Evolutionary conservation across 176 grass and related monocot species (phyloP).

Genomic region (Saccharum officinarum): DNA sequence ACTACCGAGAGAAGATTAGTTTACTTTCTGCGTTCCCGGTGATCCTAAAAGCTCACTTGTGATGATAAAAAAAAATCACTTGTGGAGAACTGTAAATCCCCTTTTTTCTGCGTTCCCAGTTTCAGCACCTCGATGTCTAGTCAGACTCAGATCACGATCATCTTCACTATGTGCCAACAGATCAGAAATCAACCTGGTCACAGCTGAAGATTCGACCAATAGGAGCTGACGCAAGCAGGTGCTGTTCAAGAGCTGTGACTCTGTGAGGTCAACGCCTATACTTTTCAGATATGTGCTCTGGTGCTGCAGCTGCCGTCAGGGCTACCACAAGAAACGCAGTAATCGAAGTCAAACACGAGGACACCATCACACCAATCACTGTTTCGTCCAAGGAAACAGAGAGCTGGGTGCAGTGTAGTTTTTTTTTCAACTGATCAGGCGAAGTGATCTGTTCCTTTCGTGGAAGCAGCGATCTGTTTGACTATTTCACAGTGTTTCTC

Average conservation of each 20-base stretch:
- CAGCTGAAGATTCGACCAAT: neutral
- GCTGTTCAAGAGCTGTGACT: neutral
- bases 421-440: too few species aligned
- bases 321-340: neutral
- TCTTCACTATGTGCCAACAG: neutral
- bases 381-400: slow-evolving; percentile 14
- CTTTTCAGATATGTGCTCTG: neutral
- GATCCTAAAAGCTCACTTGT: too few species aligned
- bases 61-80: too few species aligned
- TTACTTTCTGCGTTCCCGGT: neutral
- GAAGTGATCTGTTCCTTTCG: neutral
- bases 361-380: neutral
- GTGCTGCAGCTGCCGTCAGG: neutral
- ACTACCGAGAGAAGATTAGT: neutral
- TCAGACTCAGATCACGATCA: neutral
- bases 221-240: neutral
- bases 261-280: neutral
- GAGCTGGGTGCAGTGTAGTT: neutral
- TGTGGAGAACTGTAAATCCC: neutral
- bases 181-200: neutral
- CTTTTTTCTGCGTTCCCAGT: too few species aligned
- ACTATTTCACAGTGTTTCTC: neutral
- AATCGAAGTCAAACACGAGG: neutral
- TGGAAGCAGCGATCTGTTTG: neutral
- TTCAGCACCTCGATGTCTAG: neutral